Conservation (phyloP, 1,284 basidiomycete genomes). For the Malassezia caprae region DNA sequence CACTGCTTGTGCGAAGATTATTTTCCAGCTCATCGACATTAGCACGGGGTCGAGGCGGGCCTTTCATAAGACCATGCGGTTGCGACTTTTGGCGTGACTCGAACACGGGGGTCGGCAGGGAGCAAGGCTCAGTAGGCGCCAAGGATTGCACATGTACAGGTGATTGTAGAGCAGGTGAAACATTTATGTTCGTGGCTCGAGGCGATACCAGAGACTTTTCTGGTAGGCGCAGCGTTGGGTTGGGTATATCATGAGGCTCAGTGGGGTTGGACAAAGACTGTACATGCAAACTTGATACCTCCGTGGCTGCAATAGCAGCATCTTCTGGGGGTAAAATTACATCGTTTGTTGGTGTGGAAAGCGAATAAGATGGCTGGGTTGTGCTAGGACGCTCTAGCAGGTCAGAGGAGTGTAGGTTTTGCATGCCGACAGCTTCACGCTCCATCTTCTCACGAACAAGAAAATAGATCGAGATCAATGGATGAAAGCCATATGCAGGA, state of each 20-base stretch:
- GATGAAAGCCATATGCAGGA: slow-evolving; percentile 86
- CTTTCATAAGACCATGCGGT: slow-evolving; percentile 38
- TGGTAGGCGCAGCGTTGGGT: slow-evolving; percentile 38
- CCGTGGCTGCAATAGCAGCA: neutral
- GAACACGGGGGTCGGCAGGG: slow-evolving; percentile 39
- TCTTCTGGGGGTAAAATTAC: neutral
- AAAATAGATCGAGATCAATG: slow-evolving; percentile 90
- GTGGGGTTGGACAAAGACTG: neutral
- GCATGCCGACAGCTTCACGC: slow-evolving; percentile 54
- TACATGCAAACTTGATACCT: neutral
- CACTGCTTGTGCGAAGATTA: neutral
- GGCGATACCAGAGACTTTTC: slow-evolving; percentile 37
- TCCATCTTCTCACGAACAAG: slow-evolving; percentile 90
- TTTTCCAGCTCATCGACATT: slow-evolving; percentile 40
- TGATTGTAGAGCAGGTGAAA: slow-evolving; percentile 7
- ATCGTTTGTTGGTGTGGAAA: neutral
- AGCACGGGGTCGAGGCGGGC: slow-evolving; percentile 39
- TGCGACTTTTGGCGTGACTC: slow-evolving; percentile 45
- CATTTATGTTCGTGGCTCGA: slow-evolving; percentile 22
- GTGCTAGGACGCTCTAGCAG: neutral
- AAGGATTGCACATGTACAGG: neutral
- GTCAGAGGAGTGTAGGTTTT: slow-evolving; percentile 3
- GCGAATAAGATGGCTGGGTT: neutral
- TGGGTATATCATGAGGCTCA: slow-evolving; percentile 33
- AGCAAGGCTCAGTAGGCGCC: slow-evolving; percentile 12